Percentiles rank a stretch among this genome's conserved stretches.
phyloP scores from a whole-genome alignment of 495 filamentous ascomycete species.

The Tricharina praecox region DNA sequence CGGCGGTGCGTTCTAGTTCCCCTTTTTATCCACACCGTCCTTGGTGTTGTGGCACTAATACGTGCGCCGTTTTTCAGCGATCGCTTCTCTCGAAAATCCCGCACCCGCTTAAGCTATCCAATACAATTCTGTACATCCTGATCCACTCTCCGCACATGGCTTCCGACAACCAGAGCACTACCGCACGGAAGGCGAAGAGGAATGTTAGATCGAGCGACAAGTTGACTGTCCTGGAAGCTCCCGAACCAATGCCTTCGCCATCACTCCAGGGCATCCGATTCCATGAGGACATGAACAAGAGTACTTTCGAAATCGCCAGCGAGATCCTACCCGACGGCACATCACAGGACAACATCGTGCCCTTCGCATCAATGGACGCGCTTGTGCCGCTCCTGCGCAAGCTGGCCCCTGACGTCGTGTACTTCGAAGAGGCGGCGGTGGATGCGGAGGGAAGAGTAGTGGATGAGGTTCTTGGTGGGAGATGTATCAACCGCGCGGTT shows the following conservation, averaged over 20 bases:
- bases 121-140: slow-evolving; percentile 17
- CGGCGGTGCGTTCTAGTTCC: slow-evolving; percentile 10
- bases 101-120: slow-evolving; percentile 10
- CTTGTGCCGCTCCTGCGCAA: slow-evolving; percentile 12
- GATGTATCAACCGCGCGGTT: slow-evolving; percentile 15
- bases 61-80: slow-evolving; percentile 1
- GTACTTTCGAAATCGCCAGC: slow-evolving; percentile 8
- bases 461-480: slow-evolving; percentile 9
- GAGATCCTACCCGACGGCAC: slow-evolving; percentile 9
- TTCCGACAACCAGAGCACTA: background rate
- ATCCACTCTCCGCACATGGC: slow-evolving; percentile 15
- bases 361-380: slow-evolving; percentile 9
- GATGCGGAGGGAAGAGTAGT: slow-evolving; percentile 9
- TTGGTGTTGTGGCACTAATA: background rate
- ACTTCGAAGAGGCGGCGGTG: slow-evolving; percentile 20
- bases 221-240: background rate
- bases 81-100: slow-evolving; percentile 21
- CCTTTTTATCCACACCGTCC: background rate
- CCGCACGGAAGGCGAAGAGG: background rate
- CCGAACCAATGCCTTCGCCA: slow-evolving; percentile 3
- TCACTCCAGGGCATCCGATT: background rate
- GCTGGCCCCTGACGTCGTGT: slow-evolving; percentile 18
- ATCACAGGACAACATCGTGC: slow-evolving; percentile 19
- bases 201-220: background rate
- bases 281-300: slow-evolving; percentile 1